Evolutionary conservation across 257 asterid genomes (phyloP).

Genomic region (Solanum phureja): DNA sequence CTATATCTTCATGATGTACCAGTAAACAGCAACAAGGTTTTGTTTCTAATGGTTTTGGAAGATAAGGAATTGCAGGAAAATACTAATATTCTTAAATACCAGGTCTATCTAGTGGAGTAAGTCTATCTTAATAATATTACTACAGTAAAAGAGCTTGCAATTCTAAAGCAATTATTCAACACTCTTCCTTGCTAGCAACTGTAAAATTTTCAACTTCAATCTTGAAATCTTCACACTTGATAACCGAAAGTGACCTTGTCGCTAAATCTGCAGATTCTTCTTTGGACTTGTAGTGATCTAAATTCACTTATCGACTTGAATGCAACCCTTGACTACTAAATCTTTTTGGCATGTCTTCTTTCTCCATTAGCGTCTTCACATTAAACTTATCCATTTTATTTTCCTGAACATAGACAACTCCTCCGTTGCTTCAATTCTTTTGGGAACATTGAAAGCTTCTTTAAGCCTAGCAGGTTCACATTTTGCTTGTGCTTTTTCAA

Average conservation of each 20-base stretch:
- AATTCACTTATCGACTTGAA: not conserved
- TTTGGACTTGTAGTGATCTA: not conserved
- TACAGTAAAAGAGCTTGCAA: not conserved
- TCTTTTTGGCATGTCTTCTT: not conserved
- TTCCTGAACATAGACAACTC: not conserved
- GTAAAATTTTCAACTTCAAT: not conserved
- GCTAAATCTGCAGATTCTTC: not conserved
- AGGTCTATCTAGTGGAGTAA: not conserved
- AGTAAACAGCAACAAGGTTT: not conserved
- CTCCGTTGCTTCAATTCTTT: not conserved
- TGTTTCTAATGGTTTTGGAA: not conserved
- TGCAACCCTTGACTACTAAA: not conserved
- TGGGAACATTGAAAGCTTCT: not conserved
- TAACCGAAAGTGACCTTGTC: not conserved
- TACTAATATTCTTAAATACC: not conserved
- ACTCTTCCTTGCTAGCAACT: not conserved
- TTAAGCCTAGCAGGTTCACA: not conserved
- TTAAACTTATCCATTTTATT: not conserved
- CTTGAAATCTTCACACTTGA: not conserved
- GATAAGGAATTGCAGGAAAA: not conserved
- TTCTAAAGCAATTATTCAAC: not conserved
- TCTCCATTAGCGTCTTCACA: not conserved
- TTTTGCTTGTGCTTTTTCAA: not conserved
- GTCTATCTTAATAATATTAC: not conserved
- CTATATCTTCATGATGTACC: not conserved